Percentiles rank a stretch among this genome's conserved stretches.
Conservation (phyloP, 257 asterid genomes). For the Rauvolfia tetraphylla region DNA sequence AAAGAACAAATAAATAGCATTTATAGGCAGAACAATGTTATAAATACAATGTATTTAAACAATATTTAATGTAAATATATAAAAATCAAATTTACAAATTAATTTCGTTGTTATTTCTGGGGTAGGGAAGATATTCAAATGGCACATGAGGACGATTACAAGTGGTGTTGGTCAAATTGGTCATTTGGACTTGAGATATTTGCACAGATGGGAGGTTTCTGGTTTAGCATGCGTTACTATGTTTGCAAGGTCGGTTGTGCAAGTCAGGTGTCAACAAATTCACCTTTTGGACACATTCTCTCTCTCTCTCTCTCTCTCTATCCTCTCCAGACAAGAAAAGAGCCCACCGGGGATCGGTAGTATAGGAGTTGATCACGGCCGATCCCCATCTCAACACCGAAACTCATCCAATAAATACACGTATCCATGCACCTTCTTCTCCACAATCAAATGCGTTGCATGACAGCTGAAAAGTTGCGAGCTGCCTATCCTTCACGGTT, state of each 20-base stretch:
- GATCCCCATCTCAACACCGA: conserved; percentile 15
- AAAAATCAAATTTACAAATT: too few species aligned
- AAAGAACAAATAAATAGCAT: too few species aligned
- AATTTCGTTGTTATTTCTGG: too few species aligned
- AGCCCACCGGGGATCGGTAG: too few species aligned
- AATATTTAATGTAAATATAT: too few species aligned
- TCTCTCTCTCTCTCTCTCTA: neutral
- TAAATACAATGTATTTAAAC: too few species aligned
- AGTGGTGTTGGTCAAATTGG: conserved; percentile 1
- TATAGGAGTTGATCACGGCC: conserved; percentile 5
- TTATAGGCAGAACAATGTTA: too few species aligned
- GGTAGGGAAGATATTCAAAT: neutral
- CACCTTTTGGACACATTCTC: conserved; percentile 18
- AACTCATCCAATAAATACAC: conserved; percentile 19
- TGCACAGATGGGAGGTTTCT: conserved; percentile 14
- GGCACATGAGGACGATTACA: neutral
- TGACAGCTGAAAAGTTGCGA: conserved; percentile 7
- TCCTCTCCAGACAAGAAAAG: too few species aligned
- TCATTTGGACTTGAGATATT: conserved; percentile 25
- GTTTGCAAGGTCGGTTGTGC: conserved; percentile 34
- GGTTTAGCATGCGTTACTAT: conserved; percentile 21
- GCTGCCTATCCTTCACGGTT: conserved; percentile 4
- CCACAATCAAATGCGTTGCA: conserved; percentile 18
- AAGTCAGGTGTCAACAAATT: conserved; percentile 32
- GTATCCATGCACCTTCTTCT: conserved; percentile 4